Evolutionary conservation across 768 basidiomycete genomes (phyloP).

Genomic region (Termitomyces sp.): DNA sequence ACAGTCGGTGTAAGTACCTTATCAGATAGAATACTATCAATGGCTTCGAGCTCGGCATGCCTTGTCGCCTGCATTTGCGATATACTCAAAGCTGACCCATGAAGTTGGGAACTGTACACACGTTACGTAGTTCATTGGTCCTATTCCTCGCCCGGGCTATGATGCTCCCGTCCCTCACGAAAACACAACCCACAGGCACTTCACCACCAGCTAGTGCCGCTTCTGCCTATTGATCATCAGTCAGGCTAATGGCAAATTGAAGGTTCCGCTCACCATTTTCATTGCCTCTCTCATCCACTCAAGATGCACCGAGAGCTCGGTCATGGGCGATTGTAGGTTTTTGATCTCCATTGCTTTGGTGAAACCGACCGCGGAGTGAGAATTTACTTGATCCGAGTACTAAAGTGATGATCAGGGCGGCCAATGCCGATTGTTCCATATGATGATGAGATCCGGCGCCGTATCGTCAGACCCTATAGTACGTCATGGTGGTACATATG

Average conservation of each 20-base stretch:
- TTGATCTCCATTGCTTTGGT: background rate
- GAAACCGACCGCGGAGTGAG: background rate
- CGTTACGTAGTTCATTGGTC: slow-evolving; percentile 92
- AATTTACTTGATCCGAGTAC: background rate
- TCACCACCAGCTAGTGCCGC: slow-evolving; percentile 83
- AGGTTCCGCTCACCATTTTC: slow-evolving; percentile 53
- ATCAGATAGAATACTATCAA: slow-evolving; percentile 78
- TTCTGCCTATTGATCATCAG: slow-evolving; percentile 49
- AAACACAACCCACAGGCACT: slow-evolving; percentile 96
- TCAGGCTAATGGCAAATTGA: slow-evolving; percentile 1
- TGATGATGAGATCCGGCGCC: too few species aligned
- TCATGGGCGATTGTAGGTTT: background rate
- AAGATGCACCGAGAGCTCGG: slow-evolving; percentile 25
- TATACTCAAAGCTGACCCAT: background rate
- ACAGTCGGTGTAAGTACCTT: slow-evolving; percentile 46
- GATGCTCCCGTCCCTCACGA: slow-evolving; percentile 70
- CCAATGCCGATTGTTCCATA: background rate
- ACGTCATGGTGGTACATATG: too few species aligned
- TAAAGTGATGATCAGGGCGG: background rate
- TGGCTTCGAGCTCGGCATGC: slow-evolving; percentile 96
- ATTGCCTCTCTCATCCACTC: slow-evolving; percentile 83
- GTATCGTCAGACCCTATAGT: too few species aligned
- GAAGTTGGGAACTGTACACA: slow-evolving; percentile 27
- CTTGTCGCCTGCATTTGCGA: slow-evolving; percentile 72
- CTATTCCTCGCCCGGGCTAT: slow-evolving; percentile 89